Base-by-base conservation (phyloP, 352 stramenopile species). In the Globisporangium irregulare region DNA sequence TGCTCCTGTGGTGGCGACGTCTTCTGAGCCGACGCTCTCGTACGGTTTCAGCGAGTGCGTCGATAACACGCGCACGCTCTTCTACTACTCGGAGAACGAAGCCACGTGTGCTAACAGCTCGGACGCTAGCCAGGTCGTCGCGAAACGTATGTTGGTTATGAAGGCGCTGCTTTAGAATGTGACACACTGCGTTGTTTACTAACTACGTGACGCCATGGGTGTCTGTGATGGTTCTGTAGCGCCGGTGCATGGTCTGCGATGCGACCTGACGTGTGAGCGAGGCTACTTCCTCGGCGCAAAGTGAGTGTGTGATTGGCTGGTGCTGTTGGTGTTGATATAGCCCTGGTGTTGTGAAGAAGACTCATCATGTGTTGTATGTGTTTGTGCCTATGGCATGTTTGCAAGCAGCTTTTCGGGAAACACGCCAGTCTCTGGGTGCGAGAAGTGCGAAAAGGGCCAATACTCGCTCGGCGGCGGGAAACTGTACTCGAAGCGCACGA, bases 11-110 rank as follows among this genome's bases (percentile, higher is more conserved):
- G 15, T 1, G 5, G 8, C 5, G 14, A 14, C 57, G 8, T 22
- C 57, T 3, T 15, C 57, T 3, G 22, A 38, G 14, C 25, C 63
- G 6, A 10, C 43, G 34, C 85, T 89, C 62, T 71, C 69, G 53
- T 95, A 93, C 59, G 87, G 85, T 70, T 95, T 92, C 61, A 85
- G 84, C 67, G 85, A 93, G 70, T 95, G 85, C 68, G 80, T 92
- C n/a, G 77, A 92, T 64, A 82, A 91, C 67, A 65, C 80, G 72
- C 87, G 84, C 53, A 79, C 84, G 67, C 77, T 95, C 43, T 95
- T 77, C 64, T 95, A 86, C 76, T 93, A 86, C 73, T 76, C 83
- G 10, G 77, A 91, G 36, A 71, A 73, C 24, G 67, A 70, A 25
- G 72, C 64, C 24, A 92, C 78, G 48, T 95, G 87, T 55, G 68